Evolutionary conservation across 108 stramenopile species (phyloP).

Genomic region (Skeletonema menzelii): DNA sequence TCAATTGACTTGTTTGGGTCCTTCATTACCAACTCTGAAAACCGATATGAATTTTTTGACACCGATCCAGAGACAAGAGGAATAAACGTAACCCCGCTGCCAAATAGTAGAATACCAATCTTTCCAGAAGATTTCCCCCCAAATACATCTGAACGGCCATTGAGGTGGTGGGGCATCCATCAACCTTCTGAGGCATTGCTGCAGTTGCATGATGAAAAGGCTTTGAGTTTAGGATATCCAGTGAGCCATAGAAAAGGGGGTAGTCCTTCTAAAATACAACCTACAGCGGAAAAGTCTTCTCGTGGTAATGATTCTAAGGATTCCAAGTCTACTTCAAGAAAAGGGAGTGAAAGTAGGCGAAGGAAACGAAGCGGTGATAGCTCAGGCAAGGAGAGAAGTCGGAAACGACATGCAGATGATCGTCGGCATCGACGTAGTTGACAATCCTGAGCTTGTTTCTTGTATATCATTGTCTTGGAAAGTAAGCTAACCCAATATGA

Average conservation of each 20-base stretch:
- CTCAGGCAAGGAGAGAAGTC: neutral
- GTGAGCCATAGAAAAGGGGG: neutral
- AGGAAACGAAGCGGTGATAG: neutral
- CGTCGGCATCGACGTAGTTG: neutral
- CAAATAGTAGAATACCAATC: constrained; percentile 37
- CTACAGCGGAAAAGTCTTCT: neutral
- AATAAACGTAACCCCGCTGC: constrained; percentile 27
- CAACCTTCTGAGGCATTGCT: constrained; percentile 26
- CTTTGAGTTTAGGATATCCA: constrained; percentile 20
- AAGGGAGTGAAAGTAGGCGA: neutral
- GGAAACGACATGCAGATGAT: neutral
- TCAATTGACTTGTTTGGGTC: constrained; percentile 33
- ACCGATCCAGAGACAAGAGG: constrained; percentile 22
- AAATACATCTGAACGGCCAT: constrained; percentile 36
- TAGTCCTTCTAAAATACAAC: neutral
- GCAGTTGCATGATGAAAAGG: constrained; percentile 24
- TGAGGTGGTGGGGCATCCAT: constrained; percentile 48
- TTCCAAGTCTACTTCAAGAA: neutral
- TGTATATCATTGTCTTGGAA: neutral
- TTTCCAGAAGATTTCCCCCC: constrained; percentile 50
- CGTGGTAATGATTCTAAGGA: neutral
- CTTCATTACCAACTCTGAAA: constrained; percentile 24
- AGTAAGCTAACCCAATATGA: neutral
- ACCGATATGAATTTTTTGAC: constrained; percentile 37
- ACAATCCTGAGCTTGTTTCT: neutral